Evolutionary conservation across 441 rosid species (phyloP).

Genomic region (Omphalea diandra): DNA sequence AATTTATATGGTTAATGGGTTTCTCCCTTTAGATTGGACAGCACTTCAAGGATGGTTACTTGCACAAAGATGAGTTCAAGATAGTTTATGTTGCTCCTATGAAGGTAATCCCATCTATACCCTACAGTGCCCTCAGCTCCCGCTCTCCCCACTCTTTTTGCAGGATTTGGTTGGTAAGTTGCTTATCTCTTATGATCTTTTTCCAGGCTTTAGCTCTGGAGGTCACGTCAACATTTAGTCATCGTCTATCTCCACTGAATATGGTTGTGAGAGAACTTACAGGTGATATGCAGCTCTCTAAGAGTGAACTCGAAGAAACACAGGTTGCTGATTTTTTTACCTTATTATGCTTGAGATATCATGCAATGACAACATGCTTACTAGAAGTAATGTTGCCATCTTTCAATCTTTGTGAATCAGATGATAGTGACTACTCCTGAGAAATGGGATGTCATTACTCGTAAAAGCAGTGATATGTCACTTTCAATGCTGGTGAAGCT

Average conservation of each 20-base stretch:
- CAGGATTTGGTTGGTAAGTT: conserved; percentile 7
- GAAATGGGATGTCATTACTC: conserved; percentile 99
- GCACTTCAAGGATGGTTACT: conserved; percentile 93
- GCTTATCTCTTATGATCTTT: conserved; percentile 24
- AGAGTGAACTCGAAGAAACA: conserved; percentile 88
- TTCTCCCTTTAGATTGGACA: conserved; percentile 63
- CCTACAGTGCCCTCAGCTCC: background rate
- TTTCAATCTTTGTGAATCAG: conserved; percentile 44
- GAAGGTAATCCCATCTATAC: conserved; percentile 55
- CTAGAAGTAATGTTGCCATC: conserved; percentile 24
- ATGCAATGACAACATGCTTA: conserved; percentile 21
- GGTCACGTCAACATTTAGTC: conserved; percentile 89
- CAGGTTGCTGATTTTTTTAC: conserved; percentile 63
- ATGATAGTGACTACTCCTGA: conserved; percentile 99
- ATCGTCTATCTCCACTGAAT: conserved; percentile 85
- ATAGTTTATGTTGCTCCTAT: conserved; percentile 99
- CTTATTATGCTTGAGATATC: conserved; percentile 5
- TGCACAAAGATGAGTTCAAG: conserved; percentile 95
- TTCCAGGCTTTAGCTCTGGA: conserved; percentile 94
- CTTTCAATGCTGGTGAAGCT: conserved; percentile 97
- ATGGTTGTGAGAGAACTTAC: conserved; percentile 96
- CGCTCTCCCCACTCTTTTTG: background rate
- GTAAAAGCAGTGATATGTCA: conserved; percentile 99
- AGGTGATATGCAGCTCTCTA: conserved; percentile 97
- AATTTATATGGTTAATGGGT: conserved; percentile 9